These are phyloP conservation scores for Petunia hybrid DNA, from an alignment of 305 asterid genomes.

Conservation along the genomic window DNA sequence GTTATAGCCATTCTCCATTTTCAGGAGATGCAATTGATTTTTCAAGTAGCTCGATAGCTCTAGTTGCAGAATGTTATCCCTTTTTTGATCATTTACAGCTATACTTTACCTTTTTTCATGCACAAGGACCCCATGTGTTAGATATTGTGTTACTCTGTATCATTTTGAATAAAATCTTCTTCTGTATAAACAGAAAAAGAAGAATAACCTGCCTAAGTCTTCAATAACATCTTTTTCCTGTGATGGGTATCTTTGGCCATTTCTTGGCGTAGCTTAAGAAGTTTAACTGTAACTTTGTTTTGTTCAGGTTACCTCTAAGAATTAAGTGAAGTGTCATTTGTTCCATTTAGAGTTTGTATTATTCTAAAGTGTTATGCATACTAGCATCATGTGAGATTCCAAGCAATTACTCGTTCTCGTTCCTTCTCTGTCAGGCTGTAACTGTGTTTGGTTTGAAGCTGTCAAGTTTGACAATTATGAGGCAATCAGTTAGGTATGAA, in stretches of 20 bases:
- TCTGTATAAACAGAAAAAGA: neutral
- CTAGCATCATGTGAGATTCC: neutral
- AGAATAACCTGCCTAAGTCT: constrained; percentile 3
- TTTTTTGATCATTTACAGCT: constrained; percentile 10
- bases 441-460: constrained; percentile 83
- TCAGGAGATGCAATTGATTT: constrained; percentile 3
- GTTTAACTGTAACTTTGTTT: constrained; percentile 6
- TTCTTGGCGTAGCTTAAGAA: neutral
- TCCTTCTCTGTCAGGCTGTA: constrained; percentile 64
- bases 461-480: constrained; percentile 83
- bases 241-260: constrained; percentile 10
- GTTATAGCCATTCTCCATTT: constrained; percentile 7
- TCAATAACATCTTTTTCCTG: constrained; percentile 3
- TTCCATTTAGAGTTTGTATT: neutral
- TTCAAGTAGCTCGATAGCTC: neutral
- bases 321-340: constrained; percentile 19
- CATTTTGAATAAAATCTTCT: neutral
- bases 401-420: constrained; percentile 37
- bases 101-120: neutral
- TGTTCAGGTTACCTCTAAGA: constrained; percentile 26
- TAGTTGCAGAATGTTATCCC: constrained; percentile 11
- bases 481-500: constrained; percentile 71
- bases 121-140: neutral
- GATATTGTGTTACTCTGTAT: neutral
- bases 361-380: neutral